A percentile compares a stretch with the other conserved stretches of the same genome.
Evolutionary conservation across 306 rosid species (phyloP).

Genomic region (Quercus mongolica): DNA sequence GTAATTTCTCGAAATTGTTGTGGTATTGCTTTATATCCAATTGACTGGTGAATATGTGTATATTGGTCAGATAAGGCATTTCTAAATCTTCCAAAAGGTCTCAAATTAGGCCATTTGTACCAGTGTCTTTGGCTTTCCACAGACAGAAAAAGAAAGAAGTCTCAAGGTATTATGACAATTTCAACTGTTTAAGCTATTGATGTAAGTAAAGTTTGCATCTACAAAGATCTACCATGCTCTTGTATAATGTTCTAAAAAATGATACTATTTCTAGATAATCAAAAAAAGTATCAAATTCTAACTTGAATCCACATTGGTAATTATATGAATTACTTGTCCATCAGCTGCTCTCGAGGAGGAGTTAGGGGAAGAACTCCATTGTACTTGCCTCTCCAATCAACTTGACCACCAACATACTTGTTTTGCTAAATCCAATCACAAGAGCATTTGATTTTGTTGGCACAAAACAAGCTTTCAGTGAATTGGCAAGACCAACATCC

Average conservation of each 20-base stretch:
- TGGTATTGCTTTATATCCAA: too few relatives aligned
- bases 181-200: neutral
- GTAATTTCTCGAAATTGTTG: too few relatives aligned
- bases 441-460: slow-evolving; percentile 81
- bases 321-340: slow-evolving; percentile 65
- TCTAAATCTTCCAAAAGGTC: neutral
- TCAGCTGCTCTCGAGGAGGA: slow-evolving; percentile 75
- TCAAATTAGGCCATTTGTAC: neutral
- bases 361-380: slow-evolving; percentile 65
- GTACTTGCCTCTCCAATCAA: slow-evolving; percentile 84
- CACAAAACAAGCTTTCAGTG: slow-evolving; percentile 84
- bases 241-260: neutral
- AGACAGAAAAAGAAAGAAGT: neutral
- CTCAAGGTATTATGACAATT: neutral
- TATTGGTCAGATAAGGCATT: neutral
- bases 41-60: neutral
- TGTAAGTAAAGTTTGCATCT: neutral
- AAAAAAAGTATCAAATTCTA: neutral
- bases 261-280: neutral
- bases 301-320: slow-evolving; percentile 1
- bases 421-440: slow-evolving; percentile 73
- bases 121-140: neutral
- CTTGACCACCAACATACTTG: slow-evolving; percentile 68
- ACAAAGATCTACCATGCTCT: neutral
- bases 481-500: slow-evolving; percentile 53